Base-by-base conservation (phyloP, 1,284 basidiomycete genomes). In the Puccinia polysora region DNA sequence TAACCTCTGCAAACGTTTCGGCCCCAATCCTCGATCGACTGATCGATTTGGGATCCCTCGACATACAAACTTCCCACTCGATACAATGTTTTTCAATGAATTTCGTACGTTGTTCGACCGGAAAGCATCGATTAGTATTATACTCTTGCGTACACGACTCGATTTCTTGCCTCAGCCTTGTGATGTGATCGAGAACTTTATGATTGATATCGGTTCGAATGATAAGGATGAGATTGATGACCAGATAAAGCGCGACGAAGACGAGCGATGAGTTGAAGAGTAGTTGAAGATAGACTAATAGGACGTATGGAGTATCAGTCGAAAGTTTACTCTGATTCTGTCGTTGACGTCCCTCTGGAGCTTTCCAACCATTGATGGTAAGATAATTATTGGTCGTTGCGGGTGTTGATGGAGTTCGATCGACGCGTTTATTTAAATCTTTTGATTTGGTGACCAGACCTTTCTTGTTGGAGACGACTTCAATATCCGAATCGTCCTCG, bases 1-100 rank as follows among this genome's bases (percentile, higher is more conserved):
- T 75, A 30, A 80, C 78, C 60, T 79, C 78, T 28, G 79, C 79
- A 56, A 79, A 77, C 0, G 79, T 80, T 64, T 80, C 79, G 20
- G 79, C 79, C 1, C 77, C 77, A 62, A 80, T 77, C 15, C 77
- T 75, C 4, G 79, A 77, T n/a, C 77, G 75, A 25, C 78, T 78
- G 14, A 80, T 77, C 6, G 77, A 76, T 15, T 76, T 77, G 6
- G 77, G 78, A 60, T 79, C 77, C 14, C 77, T 77, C 12, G 75
- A 72, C 50, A 77, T 77, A 52, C 79, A 80, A 23, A 75, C 75
- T 36, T 77, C 74, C 79, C 79, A 80, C 55, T 55, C 40, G 38
- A 59, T 49, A 67, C 59, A 74, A 73, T 63, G 67, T 34, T 70
- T 47, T 50, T 59, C 67, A 36, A 70, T 60, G 47, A 60, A 70